phyloP scores from a whole-genome alignment of 208 protist genomes.

The Wallacemonas collosoma region DNA sequence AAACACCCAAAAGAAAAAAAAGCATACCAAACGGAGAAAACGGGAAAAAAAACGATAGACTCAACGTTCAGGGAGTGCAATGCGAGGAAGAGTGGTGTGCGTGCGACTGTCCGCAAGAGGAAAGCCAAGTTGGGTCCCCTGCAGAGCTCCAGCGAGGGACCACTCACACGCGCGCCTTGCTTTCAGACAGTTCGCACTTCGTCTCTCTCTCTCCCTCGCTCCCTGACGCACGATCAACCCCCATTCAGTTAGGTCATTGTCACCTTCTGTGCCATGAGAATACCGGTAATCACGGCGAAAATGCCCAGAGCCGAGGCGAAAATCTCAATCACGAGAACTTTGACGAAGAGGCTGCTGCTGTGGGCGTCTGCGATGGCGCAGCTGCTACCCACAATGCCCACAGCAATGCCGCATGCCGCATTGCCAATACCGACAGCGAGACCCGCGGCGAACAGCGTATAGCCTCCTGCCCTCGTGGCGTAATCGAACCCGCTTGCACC shows the following conservation, averaged over 20 bases:
- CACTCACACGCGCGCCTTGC: too few species aligned
- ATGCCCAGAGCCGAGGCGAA: constrained; percentile 97
- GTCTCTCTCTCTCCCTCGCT: not conserved
- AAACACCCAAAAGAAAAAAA: constrained; percentile 6
- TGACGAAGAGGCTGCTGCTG: constrained; percentile 95
- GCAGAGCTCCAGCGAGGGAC: too few species aligned
- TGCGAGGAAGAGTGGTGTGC: too few species aligned
- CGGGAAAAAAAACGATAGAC: constrained; percentile 16
- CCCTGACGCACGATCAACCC: too few species aligned
- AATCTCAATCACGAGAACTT: constrained; percentile 98
- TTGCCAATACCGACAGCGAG: constrained; percentile 95
- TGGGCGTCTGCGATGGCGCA: constrained; percentile 97
- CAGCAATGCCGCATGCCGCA: constrained; percentile 94
- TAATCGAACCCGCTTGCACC: constrained; percentile 54
- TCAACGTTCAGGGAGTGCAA: not conserved
- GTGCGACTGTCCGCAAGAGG: too few species aligned
- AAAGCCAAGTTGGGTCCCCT: too few species aligned
- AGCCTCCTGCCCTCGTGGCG: constrained; percentile 62
- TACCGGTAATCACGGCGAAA: constrained; percentile 98
- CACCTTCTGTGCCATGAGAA: constrained; percentile 93
- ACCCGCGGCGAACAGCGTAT: constrained; percentile 95
- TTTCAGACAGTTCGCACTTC: not conserved
- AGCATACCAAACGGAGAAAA: not conserved
- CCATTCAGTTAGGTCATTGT: constrained; percentile 54
- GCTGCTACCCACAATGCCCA: constrained; percentile 96